Evolutionary conservation across 164 flowering plant species (phyloP), one percentile per base, ranked within the genome.

Genomic region (Umbilicus rupestris): DNA sequence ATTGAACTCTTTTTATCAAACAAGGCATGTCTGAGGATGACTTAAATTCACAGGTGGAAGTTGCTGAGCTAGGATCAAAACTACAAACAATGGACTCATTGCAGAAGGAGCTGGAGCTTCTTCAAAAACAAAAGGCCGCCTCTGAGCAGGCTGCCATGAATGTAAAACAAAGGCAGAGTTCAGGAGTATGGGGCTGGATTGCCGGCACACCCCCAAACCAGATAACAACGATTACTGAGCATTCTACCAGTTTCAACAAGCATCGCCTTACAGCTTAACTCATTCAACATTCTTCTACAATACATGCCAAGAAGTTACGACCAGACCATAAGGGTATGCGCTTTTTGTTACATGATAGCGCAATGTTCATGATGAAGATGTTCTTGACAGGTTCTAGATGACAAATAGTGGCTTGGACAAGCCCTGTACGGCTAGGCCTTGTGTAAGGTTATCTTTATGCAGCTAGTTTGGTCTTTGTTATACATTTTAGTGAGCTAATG

Each of bases 111-210:
- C 85, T 92, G 5, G 99, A 90, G 74, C 84, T 92, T 67, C 89
- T 95, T 37, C 97, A 79, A 69, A 79, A 91, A 63, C 99, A 95
- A 72, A 95, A 87, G 70, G 87, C 92, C 62, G 97, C 97, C 31
- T 86, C 99, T 35, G 98, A 92, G 70, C 84, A 88, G 78, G 93
- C 96, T 3, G 93, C 96, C 67, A 60, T 87, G 31, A 80, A 62
- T 55, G 89, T 92, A 46, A 87, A 81, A 57, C 88, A 85, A 74
- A 86, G 76, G 75, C 97, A 88, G 79, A 67, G 89, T 69, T 88
- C 96, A 1, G 94, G 96, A 2, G 87, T 95, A 29, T 92, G 98
- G 99, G 94, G 98, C 47, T 95, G 99, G 99, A 85, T 95, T 26
- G 96, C 99, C 7, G 96, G 96, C 79, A n/a, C n/a, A 57, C 89